phyloP scores from a whole-genome alignment of 2,329 filamentous ascomycete genomes.

The Fusarium torreyae region DNA sequence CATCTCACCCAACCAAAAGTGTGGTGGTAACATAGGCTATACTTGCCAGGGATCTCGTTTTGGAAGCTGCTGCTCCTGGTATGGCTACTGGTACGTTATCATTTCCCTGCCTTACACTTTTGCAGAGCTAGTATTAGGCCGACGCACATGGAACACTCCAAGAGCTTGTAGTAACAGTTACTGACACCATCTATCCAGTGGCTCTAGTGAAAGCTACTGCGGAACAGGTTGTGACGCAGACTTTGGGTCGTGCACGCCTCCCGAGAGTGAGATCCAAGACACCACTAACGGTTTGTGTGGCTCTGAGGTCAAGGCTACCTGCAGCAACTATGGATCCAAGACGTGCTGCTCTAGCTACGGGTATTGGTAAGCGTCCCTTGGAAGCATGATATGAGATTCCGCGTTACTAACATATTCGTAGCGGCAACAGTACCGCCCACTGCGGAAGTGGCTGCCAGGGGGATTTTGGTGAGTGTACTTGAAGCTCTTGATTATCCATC shows the following conservation, averaged over 20 bases:
- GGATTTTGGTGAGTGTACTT: constrained; percentile 53
- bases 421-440: constrained; percentile 49
- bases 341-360: constrained; percentile 57
- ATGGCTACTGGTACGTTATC: constrained; percentile 58
- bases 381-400: not conserved
- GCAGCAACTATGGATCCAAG: constrained; percentile 52
- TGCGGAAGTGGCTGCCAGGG: constrained; percentile 56
- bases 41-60: constrained; percentile 56
- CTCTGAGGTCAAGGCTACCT: constrained; percentile 51
- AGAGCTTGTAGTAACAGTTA: not conserved
- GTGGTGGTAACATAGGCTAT: constrained; percentile 55
- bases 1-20: constrained; percentile 56
- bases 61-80: constrained; percentile 59
- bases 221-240: constrained; percentile 57
- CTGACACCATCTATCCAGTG: constrained; percentile 48
- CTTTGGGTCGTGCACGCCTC: constrained; percentile 54
- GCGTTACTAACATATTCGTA: constrained; percentile 32
- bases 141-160: not conserved
- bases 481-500: constrained; percentile 16
- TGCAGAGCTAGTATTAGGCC: not conserved
- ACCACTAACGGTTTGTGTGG: constrained; percentile 59
- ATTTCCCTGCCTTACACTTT: not conserved
- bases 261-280: constrained; percentile 43
- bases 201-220: constrained; percentile 53
- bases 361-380: constrained; percentile 52